Base-by-base conservation (phyloP, 352 stramenopile genomes). In the Phytophthora tentaculata region DNA sequence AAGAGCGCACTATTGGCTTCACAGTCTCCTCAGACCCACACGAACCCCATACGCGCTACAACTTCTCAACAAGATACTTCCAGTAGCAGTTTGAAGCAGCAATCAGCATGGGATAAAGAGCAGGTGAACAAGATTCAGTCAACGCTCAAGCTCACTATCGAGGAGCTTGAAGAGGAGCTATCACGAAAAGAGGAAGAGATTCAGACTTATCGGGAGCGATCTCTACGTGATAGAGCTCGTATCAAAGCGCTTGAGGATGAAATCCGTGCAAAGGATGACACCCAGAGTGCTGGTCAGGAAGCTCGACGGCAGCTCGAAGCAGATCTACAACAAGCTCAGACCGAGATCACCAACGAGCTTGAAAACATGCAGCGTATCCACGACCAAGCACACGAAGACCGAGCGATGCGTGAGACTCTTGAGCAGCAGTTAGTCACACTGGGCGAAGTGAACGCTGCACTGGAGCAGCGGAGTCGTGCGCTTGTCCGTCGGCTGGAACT, bases 111-210 rank as follows among this genome's bases (percentile, higher is more conserved):
- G 86, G 87, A 91, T 73, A 83, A 86, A 24, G 80, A 95, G 56
- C 85, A 94, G 50, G 59, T 78, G 5, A 63, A 77, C 2, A 92
- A 91, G 55, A 94, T 95, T 52, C 81, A 94, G 22, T 61, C 77
- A 12, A 94, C 87, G 12, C 59, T 95, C 19, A 80, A 79, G 44
- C 75, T 79, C 43, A 94, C 87, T 1, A 91, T 95, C 26, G 73
- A 89, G 12, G 87, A 95, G 53, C 79, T 95, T 2, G 84, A 95
- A 53, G 81, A 94, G n/a, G 87, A 94, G 28, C 67, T 95, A 7
- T 77, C 61, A 1, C 73, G 72, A 28, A 92, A 92, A 73, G 82
- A 95, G 43, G 73, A 83, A 10, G 79, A 92, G 24, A 22, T 86
- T 20, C 49, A 69, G 43, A 71, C 64, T 1, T 84, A 78, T 60